These are phyloP conservation scores for Sugiyamaella boreocaroliniensis DNA, from an alignment of 805 yeast species.

Conservation along the genomic window DNA sequence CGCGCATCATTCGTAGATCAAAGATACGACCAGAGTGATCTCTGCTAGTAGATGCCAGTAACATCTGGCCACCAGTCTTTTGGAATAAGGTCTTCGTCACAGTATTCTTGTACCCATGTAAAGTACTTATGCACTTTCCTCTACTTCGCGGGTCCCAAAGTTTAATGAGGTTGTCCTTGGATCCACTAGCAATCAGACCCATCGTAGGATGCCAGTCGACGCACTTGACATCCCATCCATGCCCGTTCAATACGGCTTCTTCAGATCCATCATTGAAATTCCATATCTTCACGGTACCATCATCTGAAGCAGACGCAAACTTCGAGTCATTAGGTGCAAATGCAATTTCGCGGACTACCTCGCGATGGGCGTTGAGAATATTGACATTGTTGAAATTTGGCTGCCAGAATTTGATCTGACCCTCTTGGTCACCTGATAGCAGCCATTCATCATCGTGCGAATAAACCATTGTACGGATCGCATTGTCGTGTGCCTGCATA, in stretches of 20 bases:
- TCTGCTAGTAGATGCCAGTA: conserved; percentile 80
- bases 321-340: conserved; percentile 87
- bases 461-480: conserved; percentile 72
- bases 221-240: conserved; percentile 97
- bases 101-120: conserved; percentile 91
- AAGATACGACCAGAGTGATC: conserved; percentile 84
- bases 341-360: conserved; percentile 77
- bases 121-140: conserved; percentile 64
- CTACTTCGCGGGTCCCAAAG: conserved; percentile 89
- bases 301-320: conserved; percentile 93
- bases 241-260: conserved; percentile 77
- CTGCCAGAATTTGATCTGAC: conserved; percentile 91
- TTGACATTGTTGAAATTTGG: conserved; percentile 92
- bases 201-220: conserved; percentile 94
- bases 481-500: conserved; percentile 96
- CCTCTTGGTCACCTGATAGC: conserved; percentile 88
- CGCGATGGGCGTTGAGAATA: conserved; percentile 61
- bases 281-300: conserved; percentile 86
- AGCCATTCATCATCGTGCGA: conserved; percentile 93
- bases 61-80: conserved; percentile 62
- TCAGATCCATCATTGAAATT: conserved; percentile 86
- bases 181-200: conserved; percentile 85
- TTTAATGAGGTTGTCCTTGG: conserved; percentile 88
- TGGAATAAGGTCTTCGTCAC: conserved; percentile 83
- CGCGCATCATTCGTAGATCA: conserved; percentile 81